These are phyloP conservation scores for Cercospora sp. DNA, from an alignment of 2,329 filamentous ascomycete species.

Conservation along the genomic window DNA sequence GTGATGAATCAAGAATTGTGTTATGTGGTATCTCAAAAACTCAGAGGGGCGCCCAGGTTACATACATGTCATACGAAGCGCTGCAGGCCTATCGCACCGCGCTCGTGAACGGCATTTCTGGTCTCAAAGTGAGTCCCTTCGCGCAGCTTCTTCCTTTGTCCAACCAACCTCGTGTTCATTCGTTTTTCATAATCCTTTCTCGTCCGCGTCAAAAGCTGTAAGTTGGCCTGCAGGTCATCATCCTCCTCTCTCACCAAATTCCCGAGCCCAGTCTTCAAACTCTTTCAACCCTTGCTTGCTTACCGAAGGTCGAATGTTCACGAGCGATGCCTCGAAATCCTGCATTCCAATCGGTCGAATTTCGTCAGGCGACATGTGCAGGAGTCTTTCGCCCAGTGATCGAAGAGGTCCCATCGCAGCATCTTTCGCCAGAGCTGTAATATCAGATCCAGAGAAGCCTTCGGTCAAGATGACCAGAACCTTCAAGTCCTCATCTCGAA, in stretches of 20 bases:
- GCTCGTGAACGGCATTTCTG: slow-evolving; percentile 4
- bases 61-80: slow-evolving; percentile 8
- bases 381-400: slow-evolving; percentile 81
- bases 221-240: slow-evolving; percentile 40
- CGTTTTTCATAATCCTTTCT: not conserved
- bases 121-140: not conserved
- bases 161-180: not conserved
- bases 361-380: slow-evolving; percentile 91
- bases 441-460: slow-evolving; percentile 96
- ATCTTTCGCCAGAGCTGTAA: slow-evolving; percentile 94
- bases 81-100: slow-evolving; percentile 14
- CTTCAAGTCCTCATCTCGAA: slow-evolving; percentile 71
- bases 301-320: slow-evolving; percentile 85
- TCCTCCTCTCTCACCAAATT: slow-evolving; percentile 89
- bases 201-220: not conserved
- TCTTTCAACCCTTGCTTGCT: slow-evolving; percentile 79
- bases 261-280: slow-evolving; percentile 90
- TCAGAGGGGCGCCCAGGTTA: not conserved
- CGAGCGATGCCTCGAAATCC: slow-evolving; percentile 82
- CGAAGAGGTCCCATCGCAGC: slow-evolving; percentile 95
- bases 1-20: not conserved
- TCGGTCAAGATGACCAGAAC: slow-evolving; percentile 78
- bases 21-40: slow-evolving; percentile 10
- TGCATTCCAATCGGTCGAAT: slow-evolving; percentile 80
- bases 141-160: not conserved